Conservation (phyloP, 139 green algal genomes). For the Nannochloris sp. region DNA sequence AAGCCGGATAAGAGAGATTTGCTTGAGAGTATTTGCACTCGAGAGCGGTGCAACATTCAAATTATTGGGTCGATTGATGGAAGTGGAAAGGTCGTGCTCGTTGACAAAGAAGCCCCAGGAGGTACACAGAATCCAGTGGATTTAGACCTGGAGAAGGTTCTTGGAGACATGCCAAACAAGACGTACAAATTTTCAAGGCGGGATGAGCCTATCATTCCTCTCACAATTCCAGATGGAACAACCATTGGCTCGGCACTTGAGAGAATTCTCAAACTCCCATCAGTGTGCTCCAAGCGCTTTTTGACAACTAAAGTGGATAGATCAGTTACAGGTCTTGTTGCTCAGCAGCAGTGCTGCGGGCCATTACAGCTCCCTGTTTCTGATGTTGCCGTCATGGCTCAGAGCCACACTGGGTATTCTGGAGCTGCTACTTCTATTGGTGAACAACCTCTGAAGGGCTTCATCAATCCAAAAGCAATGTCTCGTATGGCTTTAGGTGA, state of each 20-base stretch:
- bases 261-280: slow-evolving; percentile 78
- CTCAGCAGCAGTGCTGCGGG: slow-evolving; percentile 94
- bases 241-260: slow-evolving; percentile 47
- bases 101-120: slow-evolving; percentile 53
- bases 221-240: slow-evolving; percentile 49
- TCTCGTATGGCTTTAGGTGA: slow-evolving; percentile 88
- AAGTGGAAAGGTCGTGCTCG: slow-evolving; percentile 73
- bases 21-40: slow-evolving; percentile 77
- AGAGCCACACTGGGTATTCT: slow-evolving; percentile 60
- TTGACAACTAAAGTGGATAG: slow-evolving; percentile 97
- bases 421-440: slow-evolving; percentile 89
- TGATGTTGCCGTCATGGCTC: slow-evolving; percentile 87
- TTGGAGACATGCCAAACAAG: slow-evolving; percentile 97
- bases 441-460: slow-evolving; percentile 91
- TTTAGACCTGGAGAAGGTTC: slow-evolving; percentile 91
- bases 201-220: slow-evolving; percentile 5
- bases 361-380: slow-evolving; percentile 81
- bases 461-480: slow-evolving; percentile 89
- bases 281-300: slow-evolving; percentile 94
- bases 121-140: slow-evolving; percentile 68
- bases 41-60: slow-evolving; percentile 88
- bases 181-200: slow-evolving; percentile 60
- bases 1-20: slow-evolving; percentile 54
- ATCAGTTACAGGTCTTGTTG: slow-evolving; percentile 86
- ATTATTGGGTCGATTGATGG: slow-evolving; percentile 92